Conservation (phyloP, 2,329 filamentous ascomycete genomes). For the Cordyceps cicadae region DNA sequence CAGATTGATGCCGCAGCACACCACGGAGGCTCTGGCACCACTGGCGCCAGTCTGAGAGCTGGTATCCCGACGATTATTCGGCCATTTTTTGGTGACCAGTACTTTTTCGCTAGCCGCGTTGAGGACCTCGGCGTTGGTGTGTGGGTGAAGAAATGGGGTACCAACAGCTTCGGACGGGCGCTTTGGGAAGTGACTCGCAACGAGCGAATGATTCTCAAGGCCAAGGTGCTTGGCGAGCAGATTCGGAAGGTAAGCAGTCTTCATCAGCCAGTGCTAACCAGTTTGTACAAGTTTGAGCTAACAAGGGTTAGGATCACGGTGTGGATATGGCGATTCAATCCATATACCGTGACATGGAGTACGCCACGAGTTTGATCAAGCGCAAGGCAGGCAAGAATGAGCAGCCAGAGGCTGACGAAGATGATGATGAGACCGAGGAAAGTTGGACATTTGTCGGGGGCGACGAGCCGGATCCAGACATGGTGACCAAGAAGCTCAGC, state of each 20-base stretch:
- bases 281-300: slow-evolving; percentile 14
- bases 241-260: slow-evolving; percentile 65
- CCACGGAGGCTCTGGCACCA: slow-evolving; percentile 91
- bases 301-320: slow-evolving; percentile 63
- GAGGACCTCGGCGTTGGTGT: slow-evolving; percentile 92
- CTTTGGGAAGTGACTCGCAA: slow-evolving; percentile 88
- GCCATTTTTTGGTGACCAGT: slow-evolving; percentile 97
- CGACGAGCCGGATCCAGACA: slow-evolving; percentile 38
- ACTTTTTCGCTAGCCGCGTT: slow-evolving; percentile 84
- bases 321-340: slow-evolving; percentile 85
- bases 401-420: slow-evolving; percentile 28
- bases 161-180: slow-evolving; percentile 74
- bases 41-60: slow-evolving; percentile 81
- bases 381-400: slow-evolving; percentile 47
- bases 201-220: slow-evolving; percentile 85
- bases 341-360: slow-evolving; percentile 91
- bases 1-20: slow-evolving; percentile 93
- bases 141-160: slow-evolving; percentile 80
- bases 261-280: neutral
- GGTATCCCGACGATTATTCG: slow-evolving; percentile 91
- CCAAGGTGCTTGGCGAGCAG: slow-evolving; percentile 69
- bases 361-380: slow-evolving; percentile 76
- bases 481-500: slow-evolving; percentile 32
- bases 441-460: slow-evolving; percentile 84
- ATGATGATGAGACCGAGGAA: slow-evolving; percentile 59